phyloP scores from a whole-genome alignment of 2,329 filamentous ascomycete species.

The Alternaria arbusti region DNA sequence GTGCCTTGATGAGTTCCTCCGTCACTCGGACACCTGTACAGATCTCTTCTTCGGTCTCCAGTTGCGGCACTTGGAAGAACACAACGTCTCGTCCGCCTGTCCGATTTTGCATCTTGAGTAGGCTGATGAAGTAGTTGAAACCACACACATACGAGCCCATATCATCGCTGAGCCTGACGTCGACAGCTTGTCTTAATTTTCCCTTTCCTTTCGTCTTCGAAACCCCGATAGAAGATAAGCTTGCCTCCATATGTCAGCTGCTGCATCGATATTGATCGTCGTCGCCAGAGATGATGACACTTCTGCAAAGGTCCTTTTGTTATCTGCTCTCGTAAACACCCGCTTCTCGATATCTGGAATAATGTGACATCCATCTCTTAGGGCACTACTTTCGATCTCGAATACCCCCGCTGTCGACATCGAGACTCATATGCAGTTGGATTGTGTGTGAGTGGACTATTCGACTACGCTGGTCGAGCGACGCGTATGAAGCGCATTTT shows the following conservation, averaged over 20 bases:
- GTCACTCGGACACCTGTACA: neutral
- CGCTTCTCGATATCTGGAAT: constrained; percentile 69
- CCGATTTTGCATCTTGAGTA: constrained; percentile 36
- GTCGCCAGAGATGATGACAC: neutral
- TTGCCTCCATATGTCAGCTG: neutral
- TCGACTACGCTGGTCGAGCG: neutral
- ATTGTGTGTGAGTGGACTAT: neutral
- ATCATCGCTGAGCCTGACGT: constrained; percentile 43
- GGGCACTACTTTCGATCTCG: constrained; percentile 70
- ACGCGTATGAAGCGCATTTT: neutral
- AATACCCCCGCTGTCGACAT: constrained; percentile 67
- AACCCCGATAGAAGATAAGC: neutral
- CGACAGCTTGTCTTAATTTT: neutral
- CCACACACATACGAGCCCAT: constrained; percentile 54
- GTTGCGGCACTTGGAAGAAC: neutral
- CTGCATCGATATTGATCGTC: neutral
- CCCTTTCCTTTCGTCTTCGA: neutral
- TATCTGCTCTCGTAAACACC: constrained; percentile 36
- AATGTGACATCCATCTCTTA: constrained; percentile 62
- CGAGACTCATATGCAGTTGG: constrained; percentile 69
- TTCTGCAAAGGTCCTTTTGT: neutral
- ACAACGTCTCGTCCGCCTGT: constrained; percentile 37
- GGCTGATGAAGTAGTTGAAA: constrained; percentile 52
- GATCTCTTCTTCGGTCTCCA: neutral
- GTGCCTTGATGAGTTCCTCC: neutral